A percentile compares a stretch with the other conserved stretches of the same genome.
phyloP scores from a whole-genome alignment of 179 eudicot genomes.

The Spergularia azorica region DNA sequence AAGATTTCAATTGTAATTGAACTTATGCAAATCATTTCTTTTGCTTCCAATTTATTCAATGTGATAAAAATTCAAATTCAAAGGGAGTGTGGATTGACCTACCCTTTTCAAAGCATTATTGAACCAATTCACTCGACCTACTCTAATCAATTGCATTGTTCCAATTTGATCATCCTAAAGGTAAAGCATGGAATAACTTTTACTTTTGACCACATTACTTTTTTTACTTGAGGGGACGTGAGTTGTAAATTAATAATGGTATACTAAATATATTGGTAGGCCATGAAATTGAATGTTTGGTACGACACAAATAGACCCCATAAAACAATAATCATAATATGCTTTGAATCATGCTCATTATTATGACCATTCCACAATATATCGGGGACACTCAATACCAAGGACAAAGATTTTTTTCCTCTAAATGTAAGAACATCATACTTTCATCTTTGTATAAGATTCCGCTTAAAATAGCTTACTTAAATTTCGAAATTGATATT shows the following conservation, averaged over 20 bases:
- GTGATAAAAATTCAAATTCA: background rate
- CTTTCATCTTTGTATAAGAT: no score
- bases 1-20: no score
- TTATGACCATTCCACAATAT: background rate
- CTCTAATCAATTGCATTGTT: constrained; percentile 4
- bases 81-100: background rate
- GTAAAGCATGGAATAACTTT: constrained; percentile 3
- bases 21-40: background rate
- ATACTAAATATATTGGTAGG: constrained; percentile 25
- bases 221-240: constrained; percentile 3
- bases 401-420: background rate
- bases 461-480: no score
- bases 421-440: no score
- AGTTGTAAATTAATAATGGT: constrained; percentile 19
- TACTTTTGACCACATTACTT: constrained; percentile 18
- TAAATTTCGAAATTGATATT: no score
- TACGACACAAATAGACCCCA: constrained; percentile 27
- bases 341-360: constrained; percentile 12
- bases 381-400: background rate
- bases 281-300: constrained; percentile 15
- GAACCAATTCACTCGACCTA: no score
- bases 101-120: background rate
- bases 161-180: background rate
- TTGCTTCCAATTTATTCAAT: background rate
- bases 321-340: constrained; percentile 30